Evolutionary conservation across 2,329 filamentous ascomycete genomes (phyloP).

Genomic region (Penicillium sp.): DNA sequence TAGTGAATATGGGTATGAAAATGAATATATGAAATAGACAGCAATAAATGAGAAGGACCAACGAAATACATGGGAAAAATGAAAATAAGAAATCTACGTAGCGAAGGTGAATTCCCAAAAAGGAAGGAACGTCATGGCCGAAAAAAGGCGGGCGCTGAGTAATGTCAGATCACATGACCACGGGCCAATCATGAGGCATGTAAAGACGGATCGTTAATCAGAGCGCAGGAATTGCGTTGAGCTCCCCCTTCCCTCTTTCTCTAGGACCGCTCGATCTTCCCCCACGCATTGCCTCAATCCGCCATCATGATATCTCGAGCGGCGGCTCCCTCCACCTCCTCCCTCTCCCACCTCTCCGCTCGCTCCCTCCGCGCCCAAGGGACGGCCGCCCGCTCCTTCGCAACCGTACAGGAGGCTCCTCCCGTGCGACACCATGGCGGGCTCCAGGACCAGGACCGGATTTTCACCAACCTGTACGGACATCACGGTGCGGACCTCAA

Average conservation of each 20-base stretch:
- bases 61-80: not conserved
- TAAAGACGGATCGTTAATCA: slow-evolving; percentile 43
- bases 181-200: slow-evolving; percentile 35
- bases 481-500: slow-evolving; percentile 88
- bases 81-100: not conserved
- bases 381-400: slow-evolving; percentile 63
- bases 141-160: slow-evolving; percentile 17
- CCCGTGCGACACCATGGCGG: slow-evolving; percentile 73
- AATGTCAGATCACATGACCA: slow-evolving; percentile 31
- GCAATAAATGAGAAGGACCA: not conserved
- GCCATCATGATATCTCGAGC: slow-evolving; percentile 48
- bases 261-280: slow-evolving; percentile 25
- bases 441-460: slow-evolving; percentile 92
- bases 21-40: not conserved
- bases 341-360: slow-evolving; percentile 41
- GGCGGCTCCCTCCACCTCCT: slow-evolving; percentile 44
- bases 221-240: slow-evolving; percentile 37
- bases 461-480: slow-evolving; percentile 98
- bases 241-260: slow-evolving; percentile 28
- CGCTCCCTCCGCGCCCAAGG: slow-evolving; percentile 43
- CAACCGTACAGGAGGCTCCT: slow-evolving; percentile 69
- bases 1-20: not conserved
- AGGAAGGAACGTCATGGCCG: slow-evolving; percentile 10
- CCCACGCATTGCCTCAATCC: slow-evolving; percentile 35
- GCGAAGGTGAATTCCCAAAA: not conserved